Percentiles rank a stretch among this genome's conserved stretches.
phyloP scores from a whole-genome alignment of 2,329 filamentous ascomycete genomes.

The Aspergillus fructus region DNA sequence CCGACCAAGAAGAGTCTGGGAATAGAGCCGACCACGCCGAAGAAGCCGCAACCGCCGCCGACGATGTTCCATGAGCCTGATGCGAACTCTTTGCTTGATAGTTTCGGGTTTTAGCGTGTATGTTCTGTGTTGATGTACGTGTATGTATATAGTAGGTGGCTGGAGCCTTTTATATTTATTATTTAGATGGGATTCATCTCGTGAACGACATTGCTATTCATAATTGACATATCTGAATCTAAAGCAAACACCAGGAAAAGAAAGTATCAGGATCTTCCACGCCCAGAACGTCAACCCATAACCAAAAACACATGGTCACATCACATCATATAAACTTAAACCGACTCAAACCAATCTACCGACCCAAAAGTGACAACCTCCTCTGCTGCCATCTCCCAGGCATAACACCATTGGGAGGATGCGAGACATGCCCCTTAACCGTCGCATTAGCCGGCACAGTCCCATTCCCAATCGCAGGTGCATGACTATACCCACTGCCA shows the following conservation, averaged over 20 bases:
- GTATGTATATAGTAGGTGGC: background rate
- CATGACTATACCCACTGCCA: background rate
- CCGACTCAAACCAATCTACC: background rate
- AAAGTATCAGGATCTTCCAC: too few relatives aligned
- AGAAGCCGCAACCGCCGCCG: slow-evolving; percentile 59
- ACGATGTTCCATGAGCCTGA: slow-evolving; percentile 93
- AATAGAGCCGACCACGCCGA: slow-evolving; percentile 34
- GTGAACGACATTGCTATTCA: background rate
- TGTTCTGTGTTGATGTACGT: background rate
- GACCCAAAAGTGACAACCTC: background rate
- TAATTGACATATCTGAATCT: background rate
- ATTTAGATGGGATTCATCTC: background rate
- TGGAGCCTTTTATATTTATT: background rate
- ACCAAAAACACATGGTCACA: too few relatives aligned
- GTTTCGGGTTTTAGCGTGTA: slow-evolving; percentile 73
- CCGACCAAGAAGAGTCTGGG: slow-evolving; percentile 43
- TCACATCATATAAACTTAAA: background rate
- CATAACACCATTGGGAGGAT: background rate
- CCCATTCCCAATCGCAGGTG: background rate
- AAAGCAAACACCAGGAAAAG: background rate
- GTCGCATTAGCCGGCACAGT: background rate
- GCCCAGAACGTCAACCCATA: too few relatives aligned
- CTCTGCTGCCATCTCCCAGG: slow-evolving; percentile 4
- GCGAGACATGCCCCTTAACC: background rate
- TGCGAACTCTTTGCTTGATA: slow-evolving; percentile 81